A percentile compares a stretch with the other conserved stretches of the same genome.
Evolutionary conservation across 257 asterid species (phyloP).

Genomic region (Lantana camara): DNA sequence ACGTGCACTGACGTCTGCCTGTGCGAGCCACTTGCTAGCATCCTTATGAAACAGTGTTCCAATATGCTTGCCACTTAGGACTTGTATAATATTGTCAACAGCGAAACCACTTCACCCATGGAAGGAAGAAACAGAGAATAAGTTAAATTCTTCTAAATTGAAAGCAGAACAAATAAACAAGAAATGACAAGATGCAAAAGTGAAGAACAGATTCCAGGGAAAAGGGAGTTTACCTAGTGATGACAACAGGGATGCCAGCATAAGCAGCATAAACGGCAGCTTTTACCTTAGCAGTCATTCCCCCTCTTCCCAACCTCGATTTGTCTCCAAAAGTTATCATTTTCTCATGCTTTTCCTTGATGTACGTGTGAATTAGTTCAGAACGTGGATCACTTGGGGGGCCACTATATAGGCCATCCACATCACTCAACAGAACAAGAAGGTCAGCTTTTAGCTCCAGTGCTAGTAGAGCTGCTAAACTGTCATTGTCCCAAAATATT

Average conservation of each 20-base stretch:
- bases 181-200: constrained; percentile 4
- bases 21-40: constrained; percentile 61
- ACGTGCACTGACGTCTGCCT: constrained; percentile 53
- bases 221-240: constrained; percentile 63
- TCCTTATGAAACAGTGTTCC: constrained; percentile 80
- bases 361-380: constrained; percentile 67
- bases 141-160: constrained; percentile 12
- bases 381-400: constrained; percentile 85
- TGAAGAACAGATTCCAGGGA: neutral
- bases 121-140: constrained; percentile 15
- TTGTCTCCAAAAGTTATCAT: constrained; percentile 78
- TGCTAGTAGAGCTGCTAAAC: constrained; percentile 85
- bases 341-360: constrained; percentile 68
- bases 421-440: constrained; percentile 86
- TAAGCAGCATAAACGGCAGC: constrained; percentile 82
- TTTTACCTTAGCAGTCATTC: constrained; percentile 91
- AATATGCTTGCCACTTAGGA: constrained; percentile 53
- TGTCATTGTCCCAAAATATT: constrained; percentile 93
- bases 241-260: constrained; percentile 84
- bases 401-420: constrained; percentile 85
- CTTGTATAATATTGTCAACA: constrained; percentile 53
- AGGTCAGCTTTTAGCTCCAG: constrained; percentile 86
- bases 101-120: constrained; percentile 62
- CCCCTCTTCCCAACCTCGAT: constrained; percentile 90
- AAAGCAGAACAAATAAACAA: constrained; percentile 9